Base-by-base conservation (phyloP, 176 grass and related monocot genomes). In the Raddia guianensis region DNA sequence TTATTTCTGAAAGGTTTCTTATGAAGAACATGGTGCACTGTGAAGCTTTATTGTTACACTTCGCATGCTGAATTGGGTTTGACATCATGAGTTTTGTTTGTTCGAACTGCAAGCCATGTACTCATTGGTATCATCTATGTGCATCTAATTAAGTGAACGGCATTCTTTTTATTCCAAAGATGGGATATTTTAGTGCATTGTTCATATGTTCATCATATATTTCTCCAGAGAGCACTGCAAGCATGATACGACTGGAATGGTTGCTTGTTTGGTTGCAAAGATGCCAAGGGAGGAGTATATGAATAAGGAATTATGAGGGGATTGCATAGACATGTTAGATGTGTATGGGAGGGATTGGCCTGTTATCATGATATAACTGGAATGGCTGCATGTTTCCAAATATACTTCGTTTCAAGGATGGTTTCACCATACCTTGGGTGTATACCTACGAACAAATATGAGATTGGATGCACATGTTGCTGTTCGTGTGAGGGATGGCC, bases 101-200 rank as follows among this genome's bases (percentile, higher is more conserved):
- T 57, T 69, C 56, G 51, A 50, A 74, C 32, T 73, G 45, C 9
- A 32, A 48, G 0, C 40, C 12, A 13, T 75, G 56, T 47, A 27
- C 43, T 14, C 66, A 12, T 59, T 80, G 37, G 59, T 42, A 40
- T 54, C 7, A 3, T 60, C 64, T 64, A 37, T 55, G 56, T 53
- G n/a, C 13, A 44, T 43, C 42, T 45, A 62, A 13, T 68, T 6
- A n/a, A 76, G 63, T 50, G 37, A 19, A 62, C 57, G 54, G 0
- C 5, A 68, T 63, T 69, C 19, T 18, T 57, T 14, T 54, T 69
- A 40, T 10, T 42, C 43, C 21, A 20, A 46, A 82, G 40, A 47
- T 82, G 47, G 47, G 49, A 76, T 37, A 70, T 76, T 75, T 75
- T n/a, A 37, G 9, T 47, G 40, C 46, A 35, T 57, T 58, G 21